Evolutionary conservation across 306 rosid genomes (phyloP).

Genomic region (Oxytropis ochrocephala): DNA sequence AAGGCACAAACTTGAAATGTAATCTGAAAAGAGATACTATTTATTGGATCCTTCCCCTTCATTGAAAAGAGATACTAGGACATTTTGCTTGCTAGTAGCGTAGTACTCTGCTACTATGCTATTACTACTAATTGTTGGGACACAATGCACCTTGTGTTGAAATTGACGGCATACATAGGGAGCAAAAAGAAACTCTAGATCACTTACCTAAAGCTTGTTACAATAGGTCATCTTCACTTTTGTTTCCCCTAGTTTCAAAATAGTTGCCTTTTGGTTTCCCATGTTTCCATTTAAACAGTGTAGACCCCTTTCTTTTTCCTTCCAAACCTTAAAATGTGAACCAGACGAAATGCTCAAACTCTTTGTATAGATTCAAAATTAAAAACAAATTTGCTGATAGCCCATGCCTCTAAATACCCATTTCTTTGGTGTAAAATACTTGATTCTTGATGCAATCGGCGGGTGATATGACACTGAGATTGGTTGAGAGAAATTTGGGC

Average conservation of each 20-base stretch:
- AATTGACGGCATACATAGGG: too few relatives aligned
- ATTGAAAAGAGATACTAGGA: too few relatives aligned
- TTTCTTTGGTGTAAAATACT: not conserved
- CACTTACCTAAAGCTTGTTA: too few relatives aligned
- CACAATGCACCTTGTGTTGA: not conserved
- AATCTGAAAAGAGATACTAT: not conserved
- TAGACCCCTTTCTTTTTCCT: not conserved
- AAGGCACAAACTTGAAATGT: not conserved
- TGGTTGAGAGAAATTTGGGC: not conserved
- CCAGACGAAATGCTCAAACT: not conserved
- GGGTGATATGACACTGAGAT: not conserved
- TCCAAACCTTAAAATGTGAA: not conserved
- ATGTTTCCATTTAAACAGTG: not conserved
- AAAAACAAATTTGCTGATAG: not conserved
- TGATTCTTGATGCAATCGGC: not conserved
- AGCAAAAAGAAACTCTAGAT: too few relatives aligned
- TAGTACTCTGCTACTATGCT: too few relatives aligned
- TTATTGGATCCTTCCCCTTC: not conserved
- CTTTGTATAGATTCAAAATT: not conserved
- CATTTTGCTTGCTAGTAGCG: too few relatives aligned
- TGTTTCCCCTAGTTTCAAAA: not conserved
- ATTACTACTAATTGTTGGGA: not conserved
- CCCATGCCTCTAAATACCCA: not conserved
- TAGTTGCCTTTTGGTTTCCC: not conserved
- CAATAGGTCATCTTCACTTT: not conserved